phyloP scores from a whole-genome alignment of 106 monocot species.

The Phalaenopsis aphrodite region DNA sequence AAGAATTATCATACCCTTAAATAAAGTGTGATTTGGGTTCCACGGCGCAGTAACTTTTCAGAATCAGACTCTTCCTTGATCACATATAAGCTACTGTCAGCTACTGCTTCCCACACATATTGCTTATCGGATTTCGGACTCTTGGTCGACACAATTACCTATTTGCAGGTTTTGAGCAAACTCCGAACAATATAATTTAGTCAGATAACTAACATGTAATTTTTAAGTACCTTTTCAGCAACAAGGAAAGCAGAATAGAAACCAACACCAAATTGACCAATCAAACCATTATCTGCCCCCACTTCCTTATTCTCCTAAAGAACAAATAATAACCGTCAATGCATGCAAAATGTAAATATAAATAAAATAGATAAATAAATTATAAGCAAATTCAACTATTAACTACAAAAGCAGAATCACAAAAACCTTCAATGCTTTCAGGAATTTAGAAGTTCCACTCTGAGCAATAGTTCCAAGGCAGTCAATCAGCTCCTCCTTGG shows the following conservation, averaged over 20 bases:
- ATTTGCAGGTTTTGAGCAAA: neutral
- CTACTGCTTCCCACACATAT: slow-evolving; percentile 91
- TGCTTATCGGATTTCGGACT: slow-evolving; percentile 96
- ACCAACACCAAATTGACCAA: slow-evolving; percentile 99
- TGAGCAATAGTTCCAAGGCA: slow-evolving; percentile 99
- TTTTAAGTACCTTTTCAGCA: slow-evolving; percentile 58
- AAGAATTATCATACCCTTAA: slow-evolving; percentile 42
- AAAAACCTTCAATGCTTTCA: slow-evolving; percentile 79
- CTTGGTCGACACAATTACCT: slow-evolving; percentile 96
- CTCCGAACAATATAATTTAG: neutral
- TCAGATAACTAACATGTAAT: neutral
- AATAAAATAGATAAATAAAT: neutral
- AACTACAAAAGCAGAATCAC: neutral
- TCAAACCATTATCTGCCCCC: slow-evolving; percentile 89
- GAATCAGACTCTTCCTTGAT: slow-evolving; percentile 92
- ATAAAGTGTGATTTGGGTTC: slow-evolving; percentile 84
- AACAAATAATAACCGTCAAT: neutral
- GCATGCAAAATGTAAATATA: neutral
- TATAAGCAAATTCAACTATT: neutral
- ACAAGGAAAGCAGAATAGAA: slow-evolving; percentile 99
- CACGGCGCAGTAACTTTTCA: slow-evolving; percentile 61
- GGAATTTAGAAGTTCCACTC: slow-evolving; percentile 94
- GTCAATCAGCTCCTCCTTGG: slow-evolving; percentile 84
- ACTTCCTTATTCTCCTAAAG: slow-evolving; percentile 88
- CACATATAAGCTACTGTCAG: slow-evolving; percentile 89